These are phyloP conservation scores for Murraya paniculata DNA, from an alignment of 345 rosid species.

Conservation along the genomic window DNA sequence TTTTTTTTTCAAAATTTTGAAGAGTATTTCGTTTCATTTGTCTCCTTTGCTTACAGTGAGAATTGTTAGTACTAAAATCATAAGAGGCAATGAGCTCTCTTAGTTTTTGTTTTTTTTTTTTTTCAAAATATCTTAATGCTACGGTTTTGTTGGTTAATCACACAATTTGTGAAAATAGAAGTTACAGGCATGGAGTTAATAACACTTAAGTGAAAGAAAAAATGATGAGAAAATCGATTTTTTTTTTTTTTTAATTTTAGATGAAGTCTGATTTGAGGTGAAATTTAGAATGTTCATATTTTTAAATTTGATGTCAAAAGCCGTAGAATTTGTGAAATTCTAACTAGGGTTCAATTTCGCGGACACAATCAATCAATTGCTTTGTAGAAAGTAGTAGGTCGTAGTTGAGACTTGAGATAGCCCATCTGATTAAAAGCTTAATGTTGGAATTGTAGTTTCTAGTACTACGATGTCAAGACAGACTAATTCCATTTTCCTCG, in stretches of 20 bases:
- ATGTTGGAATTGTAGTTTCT: conserved; percentile 5
- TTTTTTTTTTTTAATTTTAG: too few relatives aligned
- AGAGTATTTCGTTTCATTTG: not conserved
- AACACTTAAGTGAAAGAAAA: not conserved
- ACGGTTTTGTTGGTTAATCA: not conserved
- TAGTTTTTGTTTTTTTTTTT: not conserved
- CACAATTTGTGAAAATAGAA: not conserved
- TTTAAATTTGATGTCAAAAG: not conserved
- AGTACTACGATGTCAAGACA: conserved; percentile 56
- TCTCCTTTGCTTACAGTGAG: not conserved
- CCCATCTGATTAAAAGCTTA: not conserved
- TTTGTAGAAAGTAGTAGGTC: not conserved
- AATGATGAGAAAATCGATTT: not conserved
- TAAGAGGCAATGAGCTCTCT: not conserved
- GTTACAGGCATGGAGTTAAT: not conserved
- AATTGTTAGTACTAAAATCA: not conserved
- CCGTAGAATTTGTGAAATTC: not conserved
- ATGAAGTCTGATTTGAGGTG: not conserved
- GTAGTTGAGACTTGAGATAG: not conserved
- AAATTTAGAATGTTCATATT: not conserved
- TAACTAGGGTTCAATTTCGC: not conserved
- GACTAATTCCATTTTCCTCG: conserved; percentile 53
- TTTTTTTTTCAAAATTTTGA: not conserved
- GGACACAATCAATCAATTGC: not conserved
- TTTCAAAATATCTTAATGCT: not conserved